These are phyloP conservation scores for Pseudocercospora cruenta DNA, from an alignment of 2,329 filamentous ascomycete species.

Conservation along the genomic window DNA sequence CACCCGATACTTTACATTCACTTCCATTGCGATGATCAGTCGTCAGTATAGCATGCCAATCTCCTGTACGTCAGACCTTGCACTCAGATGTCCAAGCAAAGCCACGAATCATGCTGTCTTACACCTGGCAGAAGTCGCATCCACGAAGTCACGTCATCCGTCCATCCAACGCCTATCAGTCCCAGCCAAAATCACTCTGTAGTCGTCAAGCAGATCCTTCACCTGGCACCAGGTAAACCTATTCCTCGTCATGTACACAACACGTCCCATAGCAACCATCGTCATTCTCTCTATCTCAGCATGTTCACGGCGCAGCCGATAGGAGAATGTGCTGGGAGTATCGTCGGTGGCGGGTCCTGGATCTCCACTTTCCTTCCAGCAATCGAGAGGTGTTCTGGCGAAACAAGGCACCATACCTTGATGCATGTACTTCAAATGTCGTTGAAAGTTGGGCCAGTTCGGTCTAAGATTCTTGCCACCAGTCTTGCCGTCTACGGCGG, in stretches of 20 bases:
- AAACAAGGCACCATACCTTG: background rate
- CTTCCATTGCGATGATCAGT: background rate
- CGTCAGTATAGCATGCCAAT: too few relatives aligned
- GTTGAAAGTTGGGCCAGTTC: background rate
- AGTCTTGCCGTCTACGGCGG: background rate
- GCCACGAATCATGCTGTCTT: background rate
- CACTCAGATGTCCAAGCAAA: too few relatives aligned
- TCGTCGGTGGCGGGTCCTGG: background rate
- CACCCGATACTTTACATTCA: background rate
- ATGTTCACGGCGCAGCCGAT: background rate
- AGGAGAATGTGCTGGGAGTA: background rate
- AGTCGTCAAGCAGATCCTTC: background rate
- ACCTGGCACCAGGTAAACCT: background rate
- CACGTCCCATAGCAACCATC: background rate
- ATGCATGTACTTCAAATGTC: background rate
- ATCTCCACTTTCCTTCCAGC: background rate
- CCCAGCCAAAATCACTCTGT: background rate
- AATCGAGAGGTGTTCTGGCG: background rate
- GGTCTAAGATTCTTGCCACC: background rate
- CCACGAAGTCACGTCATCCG: background rate
- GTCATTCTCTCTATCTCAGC: background rate
- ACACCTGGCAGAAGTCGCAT: background rate
- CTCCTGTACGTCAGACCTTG: too few relatives aligned
- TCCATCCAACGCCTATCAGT: background rate
- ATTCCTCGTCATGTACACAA: background rate